Conservation (phyloP, 768 basidiomycete genomes). For the Guyanaporus albipodus region DNA sequence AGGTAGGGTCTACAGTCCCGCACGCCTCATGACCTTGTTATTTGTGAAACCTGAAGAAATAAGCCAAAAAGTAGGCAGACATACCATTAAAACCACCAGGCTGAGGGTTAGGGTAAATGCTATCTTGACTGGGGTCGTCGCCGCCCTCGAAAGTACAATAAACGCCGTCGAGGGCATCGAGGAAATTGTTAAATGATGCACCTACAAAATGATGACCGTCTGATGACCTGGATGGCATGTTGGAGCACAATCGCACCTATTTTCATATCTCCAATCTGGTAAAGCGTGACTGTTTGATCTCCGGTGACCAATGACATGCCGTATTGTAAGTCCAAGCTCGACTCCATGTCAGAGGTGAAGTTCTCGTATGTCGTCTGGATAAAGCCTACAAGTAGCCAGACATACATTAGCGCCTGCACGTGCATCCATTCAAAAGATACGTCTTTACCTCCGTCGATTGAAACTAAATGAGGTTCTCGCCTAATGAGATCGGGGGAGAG, state of each 20-base stretch:
- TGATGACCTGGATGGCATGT: not conserved
- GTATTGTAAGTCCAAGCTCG: slow-evolving; percentile 32
- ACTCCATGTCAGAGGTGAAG: slow-evolving; percentile 26
- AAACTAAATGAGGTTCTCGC: slow-evolving; percentile 26
- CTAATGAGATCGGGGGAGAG: slow-evolving; percentile 19
- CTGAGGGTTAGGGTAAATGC: slow-evolving; percentile 23
- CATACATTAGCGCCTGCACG: not conserved
- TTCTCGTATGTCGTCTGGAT: slow-evolving; percentile 20
- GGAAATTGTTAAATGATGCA: slow-evolving; percentile 33
- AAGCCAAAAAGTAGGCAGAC: not conserved
- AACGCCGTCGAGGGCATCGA: slow-evolving; percentile 33
- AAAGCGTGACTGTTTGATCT: slow-evolving; percentile 28
- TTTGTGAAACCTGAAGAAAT: not conserved
- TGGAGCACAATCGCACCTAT: slow-evolving; percentile 14
- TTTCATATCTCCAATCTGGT: slow-evolving; percentile 30
- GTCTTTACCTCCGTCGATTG: slow-evolving; percentile 35
- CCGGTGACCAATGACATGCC: slow-evolving; percentile 30
- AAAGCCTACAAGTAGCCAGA: slow-evolving; percentile 15
- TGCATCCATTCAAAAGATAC: not conserved
- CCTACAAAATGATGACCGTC: slow-evolving; percentile 9
- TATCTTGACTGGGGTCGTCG: slow-evolving; percentile 28
- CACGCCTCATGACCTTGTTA: slow-evolving; percentile 34
- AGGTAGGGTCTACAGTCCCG: slow-evolving; percentile 32
- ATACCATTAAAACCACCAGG: slow-evolving; percentile 25
- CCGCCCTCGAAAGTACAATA: slow-evolving; percentile 36